Evolutionary conservation across 2,329 filamentous ascomycete genomes (phyloP), one percentile per base, ranked within the genome.

Genomic region (Pseudogymnoascus pannorum): DNA sequence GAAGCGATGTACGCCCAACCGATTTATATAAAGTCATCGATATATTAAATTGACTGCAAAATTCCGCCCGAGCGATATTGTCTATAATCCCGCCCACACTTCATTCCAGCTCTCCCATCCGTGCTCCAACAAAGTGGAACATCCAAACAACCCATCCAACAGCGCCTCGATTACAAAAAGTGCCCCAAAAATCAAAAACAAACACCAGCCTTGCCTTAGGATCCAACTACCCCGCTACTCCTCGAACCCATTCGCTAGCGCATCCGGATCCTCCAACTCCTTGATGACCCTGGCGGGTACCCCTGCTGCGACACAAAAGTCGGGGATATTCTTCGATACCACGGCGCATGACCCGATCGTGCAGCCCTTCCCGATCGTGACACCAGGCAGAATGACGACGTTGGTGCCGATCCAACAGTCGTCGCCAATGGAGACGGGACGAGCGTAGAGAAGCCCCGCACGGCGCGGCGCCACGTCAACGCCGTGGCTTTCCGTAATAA

Each of bases 401-500:
- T 78, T 76, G 8, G 77, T 79, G 1, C 81, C 81, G 60, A 83
- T 79, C 80, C 81, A 83, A 68, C 80, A 82, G 67, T 83, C 80
- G 54, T 82, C 76, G 1, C 76, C 79, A 35, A 83, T 81, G 2
- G 66, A 70, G 36, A 83, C 76, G 2, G 75, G 71, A 12, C 71
- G 71, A 0, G 78, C 79, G 61, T 76, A 81, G 14, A 72, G 72
- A 60, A 85, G 75, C 68, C 89, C 86, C 36, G 79, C 75, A 22
- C 78, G 72, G 16, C 80, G 76, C 1, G 75, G 77, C 60, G 76
- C 75, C 0, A 81, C 76, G 66, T 88, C 87, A 0, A 88, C 77
- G 57, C 89, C 88, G 71, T 94, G 90, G 0, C 84, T 87, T 1
- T 83, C 89, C 2, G 84, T 83, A 69, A 84, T 90, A 61, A 94